phyloP scores from a whole-genome alignment of 2,329 filamentous ascomycete species.

The Setomelanomma holmii region DNA sequence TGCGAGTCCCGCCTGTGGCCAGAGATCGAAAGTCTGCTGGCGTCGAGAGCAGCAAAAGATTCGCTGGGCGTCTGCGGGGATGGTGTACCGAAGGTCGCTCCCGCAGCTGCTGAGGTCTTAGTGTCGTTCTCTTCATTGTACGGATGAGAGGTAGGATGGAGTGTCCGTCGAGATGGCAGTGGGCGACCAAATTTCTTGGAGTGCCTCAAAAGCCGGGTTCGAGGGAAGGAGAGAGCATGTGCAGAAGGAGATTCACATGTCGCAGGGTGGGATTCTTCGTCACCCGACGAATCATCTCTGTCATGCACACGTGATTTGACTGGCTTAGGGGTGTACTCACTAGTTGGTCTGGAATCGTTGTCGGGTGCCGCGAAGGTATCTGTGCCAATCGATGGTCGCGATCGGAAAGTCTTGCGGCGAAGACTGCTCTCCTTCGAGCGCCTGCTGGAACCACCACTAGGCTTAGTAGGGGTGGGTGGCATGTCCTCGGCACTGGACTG shows the following conservation, averaged over 20 bases:
- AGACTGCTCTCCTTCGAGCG: constrained; percentile 60
- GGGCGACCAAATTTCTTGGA: constrained; percentile 46
- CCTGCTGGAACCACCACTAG: constrained; percentile 54
- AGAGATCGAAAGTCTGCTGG: constrained; percentile 83
- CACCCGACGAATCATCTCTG: not conserved
- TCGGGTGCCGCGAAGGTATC: constrained; percentile 56
- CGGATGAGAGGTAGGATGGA: constrained; percentile 15
- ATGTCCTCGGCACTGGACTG: constrained; percentile 73
- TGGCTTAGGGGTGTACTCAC: constrained; percentile 45
- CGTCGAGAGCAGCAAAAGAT: constrained; percentile 75
- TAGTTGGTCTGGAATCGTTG: constrained; percentile 33
- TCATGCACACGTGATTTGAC: not conserved
- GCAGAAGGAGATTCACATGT: constrained; percentile 35
- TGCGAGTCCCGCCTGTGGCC: constrained; percentile 53
- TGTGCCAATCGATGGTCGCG: constrained; percentile 53
- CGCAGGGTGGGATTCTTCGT: constrained; percentile 41
- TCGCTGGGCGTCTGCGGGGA: constrained; percentile 84
- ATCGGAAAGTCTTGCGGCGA: constrained; percentile 57
- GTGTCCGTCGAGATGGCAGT: constrained; percentile 50
- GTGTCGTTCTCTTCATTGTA: constrained; percentile 7
- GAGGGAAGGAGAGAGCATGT: constrained; percentile 42
- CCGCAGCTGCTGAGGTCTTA: constrained; percentile 60
- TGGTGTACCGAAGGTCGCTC: constrained; percentile 62
- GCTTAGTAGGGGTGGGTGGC: constrained; percentile 94
- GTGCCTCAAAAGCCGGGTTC: constrained; percentile 49